Percentiles rank a stretch among this genome's conserved stretches.
These are phyloP conservation scores for Candida sakaeoensis DNA, from an alignment of 805 yeast species.

Conservation along the genomic window DNA sequence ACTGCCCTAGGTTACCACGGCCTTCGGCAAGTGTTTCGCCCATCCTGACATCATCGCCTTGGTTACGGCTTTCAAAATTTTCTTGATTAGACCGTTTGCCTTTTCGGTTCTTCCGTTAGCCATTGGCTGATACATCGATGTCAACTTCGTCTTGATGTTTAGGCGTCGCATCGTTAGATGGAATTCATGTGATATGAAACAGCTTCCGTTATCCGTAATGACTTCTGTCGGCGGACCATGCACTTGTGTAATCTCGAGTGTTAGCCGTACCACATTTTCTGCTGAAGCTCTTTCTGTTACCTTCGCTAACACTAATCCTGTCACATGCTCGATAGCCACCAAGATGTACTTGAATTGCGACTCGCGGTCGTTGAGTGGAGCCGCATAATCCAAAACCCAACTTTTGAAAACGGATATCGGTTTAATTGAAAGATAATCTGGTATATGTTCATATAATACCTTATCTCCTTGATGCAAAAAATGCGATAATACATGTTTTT, in stretches of 20 bases:
- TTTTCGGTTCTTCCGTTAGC: not conserved
- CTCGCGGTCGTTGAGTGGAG: not conserved
- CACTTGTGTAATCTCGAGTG: not conserved
- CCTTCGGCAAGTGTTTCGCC: not conserved
- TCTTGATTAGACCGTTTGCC: constrained; percentile 1
- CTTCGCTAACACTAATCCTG: not conserved
- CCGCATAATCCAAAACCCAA: constrained; percentile 1
- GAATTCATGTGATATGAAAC: not conserved
- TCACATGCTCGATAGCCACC: constrained; percentile 2
- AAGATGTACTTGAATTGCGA: not conserved
- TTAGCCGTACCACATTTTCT: not conserved
- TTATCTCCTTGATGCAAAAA: too few relatives aligned
- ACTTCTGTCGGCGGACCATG: not conserved
- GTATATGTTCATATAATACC: too few relatives aligned
- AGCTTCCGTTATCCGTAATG: not conserved
- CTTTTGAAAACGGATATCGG: not conserved
- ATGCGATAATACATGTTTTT: too few relatives aligned
- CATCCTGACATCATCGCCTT: not conserved
- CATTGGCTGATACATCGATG: not conserved
- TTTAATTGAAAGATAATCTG: too few relatives aligned
- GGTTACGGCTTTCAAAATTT: not conserved
- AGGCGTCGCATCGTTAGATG: not conserved
- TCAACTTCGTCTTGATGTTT: not conserved
- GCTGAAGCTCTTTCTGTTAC: not conserved
- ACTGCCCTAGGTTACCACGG: not conserved